Base-by-base conservation (phyloP, 768 basidiomycete genomes). In the Boletus speciosus region DNA sequence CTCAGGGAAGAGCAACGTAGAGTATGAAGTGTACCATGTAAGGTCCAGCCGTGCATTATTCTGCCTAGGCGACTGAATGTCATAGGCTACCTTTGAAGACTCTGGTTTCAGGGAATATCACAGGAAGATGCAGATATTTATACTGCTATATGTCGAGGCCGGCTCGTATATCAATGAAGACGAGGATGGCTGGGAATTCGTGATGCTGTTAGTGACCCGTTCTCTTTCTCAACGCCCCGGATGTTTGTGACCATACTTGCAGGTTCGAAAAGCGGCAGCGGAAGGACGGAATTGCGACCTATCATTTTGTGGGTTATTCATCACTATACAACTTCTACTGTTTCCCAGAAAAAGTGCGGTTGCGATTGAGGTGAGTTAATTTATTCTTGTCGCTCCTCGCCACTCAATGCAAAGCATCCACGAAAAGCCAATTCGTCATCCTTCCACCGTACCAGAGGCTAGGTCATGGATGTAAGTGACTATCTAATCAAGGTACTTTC, bases 291-390 rank as follows among this genome's bases (percentile, higher is more conserved):
- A 76, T 77, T 4, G 59, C 73, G 14, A 82, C 86, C 6, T 96
- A 97, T 70, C 96, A 98, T 73, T 97, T 98, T 61, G 80, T 88
- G 44, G 96, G 96, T 10, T 99, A 96, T 71, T 90, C 93, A 4
- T 93, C 94, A 1, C 77, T 98, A 37, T 98, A 95, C 68, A 90
- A 90, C 16, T 99, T 99, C 73, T 97, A 93, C 74, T 89, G 86
- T 71, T 98, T 88, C 73, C 97, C 97, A 5, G 96, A 97, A 66
- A 88, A 80, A 65, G 83, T 89, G 52, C 83, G 97, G 31, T 64
- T 98, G 68, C 81, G 97, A 59, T 73, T 98, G 52, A 94, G 93
- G 90, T 91, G 52, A 47, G 79, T 43, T 9, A 16, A 37, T 47
- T 14, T 43, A 43, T 10, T 25, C 16, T 50, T 41, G 31, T 31